phyloP scores from a whole-genome alignment of 768 basidiomycete species.

The Boletus subcaerulescens region DNA sequence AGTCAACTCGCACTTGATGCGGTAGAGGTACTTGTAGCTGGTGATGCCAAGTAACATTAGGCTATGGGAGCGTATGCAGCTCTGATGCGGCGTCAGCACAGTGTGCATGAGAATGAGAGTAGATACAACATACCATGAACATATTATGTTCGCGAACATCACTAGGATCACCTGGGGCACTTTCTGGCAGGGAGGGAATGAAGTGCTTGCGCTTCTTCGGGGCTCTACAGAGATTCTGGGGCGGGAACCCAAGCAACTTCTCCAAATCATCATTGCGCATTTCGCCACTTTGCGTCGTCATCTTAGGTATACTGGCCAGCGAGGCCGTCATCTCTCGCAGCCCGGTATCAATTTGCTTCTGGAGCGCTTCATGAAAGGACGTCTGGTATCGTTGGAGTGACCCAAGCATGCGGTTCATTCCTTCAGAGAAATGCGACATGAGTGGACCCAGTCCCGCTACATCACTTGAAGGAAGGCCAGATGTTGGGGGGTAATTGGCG shows the following conservation, averaged over 20 bases:
- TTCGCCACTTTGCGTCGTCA: not conserved
- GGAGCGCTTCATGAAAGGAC: not conserved
- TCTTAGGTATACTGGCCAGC: not conserved
- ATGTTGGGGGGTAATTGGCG: not conserved
- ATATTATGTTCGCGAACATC: not conserved
- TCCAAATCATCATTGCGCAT: not conserved
- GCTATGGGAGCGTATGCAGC: not conserved
- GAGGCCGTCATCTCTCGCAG: not conserved
- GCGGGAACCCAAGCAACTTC: not conserved
- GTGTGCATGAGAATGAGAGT: not conserved
- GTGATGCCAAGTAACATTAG: not conserved
- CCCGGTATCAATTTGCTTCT: not conserved
- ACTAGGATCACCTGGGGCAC: not conserved
- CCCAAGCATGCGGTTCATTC: not conserved
- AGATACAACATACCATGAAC: not conserved
- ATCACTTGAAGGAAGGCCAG: not conserved
- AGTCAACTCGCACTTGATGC: not conserved
- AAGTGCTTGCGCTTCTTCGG: not conserved
- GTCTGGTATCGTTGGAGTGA: not conserved
- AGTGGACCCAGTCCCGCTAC: not conserved
- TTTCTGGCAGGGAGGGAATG: not conserved
- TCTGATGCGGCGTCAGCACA: not conserved
- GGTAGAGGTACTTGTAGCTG: not conserved
- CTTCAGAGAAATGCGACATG: not conserved
- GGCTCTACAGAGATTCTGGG: not conserved